Evolutionary conservation across 768 basidiomycete genomes (phyloP).

Genomic region (Crepidotus variabilis): DNA sequence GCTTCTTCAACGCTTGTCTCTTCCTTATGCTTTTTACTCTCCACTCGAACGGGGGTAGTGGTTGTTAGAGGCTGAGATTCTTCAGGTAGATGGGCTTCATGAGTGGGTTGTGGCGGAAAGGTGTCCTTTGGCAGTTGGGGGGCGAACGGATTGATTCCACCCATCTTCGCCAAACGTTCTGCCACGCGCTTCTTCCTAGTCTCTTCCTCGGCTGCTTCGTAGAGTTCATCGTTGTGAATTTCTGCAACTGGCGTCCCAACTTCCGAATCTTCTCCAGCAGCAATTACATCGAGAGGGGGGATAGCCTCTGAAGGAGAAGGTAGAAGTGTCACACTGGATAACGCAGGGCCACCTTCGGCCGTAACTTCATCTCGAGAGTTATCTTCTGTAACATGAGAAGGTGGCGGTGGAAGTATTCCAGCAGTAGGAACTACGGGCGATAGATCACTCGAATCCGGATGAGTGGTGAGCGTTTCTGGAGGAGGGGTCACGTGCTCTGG

Average conservation of each 20-base stretch:
- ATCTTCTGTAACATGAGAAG: background rate
- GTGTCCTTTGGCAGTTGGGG: constrained; percentile 18
- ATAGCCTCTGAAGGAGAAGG: background rate
- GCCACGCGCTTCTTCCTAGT: constrained; percentile 55
- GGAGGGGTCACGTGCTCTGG: background rate
- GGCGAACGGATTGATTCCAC: constrained; percentile 62
- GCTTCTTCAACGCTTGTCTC: constrained; percentile 3
- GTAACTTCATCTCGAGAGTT: background rate
- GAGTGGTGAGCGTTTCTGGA: background rate
- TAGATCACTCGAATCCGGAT: background rate
- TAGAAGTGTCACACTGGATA: background rate
- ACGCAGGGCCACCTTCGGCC: background rate
- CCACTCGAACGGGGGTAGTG: too few species aligned
- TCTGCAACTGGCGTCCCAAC: constrained; percentile 1
- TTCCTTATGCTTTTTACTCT: background rate
- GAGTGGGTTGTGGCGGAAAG: constrained; percentile 15
- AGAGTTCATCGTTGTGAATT: background rate
- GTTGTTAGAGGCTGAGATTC: background rate
- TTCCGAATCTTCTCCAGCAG: background rate
- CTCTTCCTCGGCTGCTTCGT: constrained; percentile 27
- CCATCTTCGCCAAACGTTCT: constrained; percentile 62
- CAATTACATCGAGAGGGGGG: background rate
- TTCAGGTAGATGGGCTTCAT: background rate
- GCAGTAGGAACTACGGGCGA: background rate
- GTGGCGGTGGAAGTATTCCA: background rate